phyloP scores from a whole-genome alignment of 192 early-diverging fungal species.

The Oehlia diaphana region DNA sequence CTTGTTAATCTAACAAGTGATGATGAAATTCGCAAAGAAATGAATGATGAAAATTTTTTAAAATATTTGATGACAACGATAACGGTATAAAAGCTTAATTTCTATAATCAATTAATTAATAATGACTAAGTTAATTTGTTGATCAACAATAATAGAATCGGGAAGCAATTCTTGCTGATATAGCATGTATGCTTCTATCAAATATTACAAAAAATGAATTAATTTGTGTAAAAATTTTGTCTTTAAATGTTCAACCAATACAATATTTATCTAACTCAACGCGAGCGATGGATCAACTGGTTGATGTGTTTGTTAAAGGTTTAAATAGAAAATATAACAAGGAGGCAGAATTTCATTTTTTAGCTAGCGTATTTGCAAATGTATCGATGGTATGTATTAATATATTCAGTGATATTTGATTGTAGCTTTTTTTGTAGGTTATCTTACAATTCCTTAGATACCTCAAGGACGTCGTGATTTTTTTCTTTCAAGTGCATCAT shows the following conservation, averaged over 20 bases:
- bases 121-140: not conserved
- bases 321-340: slow-evolving; percentile 78
- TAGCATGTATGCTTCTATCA: slow-evolving; percentile 88
- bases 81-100: slow-evolving; percentile 48
- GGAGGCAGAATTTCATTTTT: slow-evolving; percentile 76
- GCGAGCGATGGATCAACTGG: slow-evolving; percentile 76
- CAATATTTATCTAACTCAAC: slow-evolving; percentile 41
- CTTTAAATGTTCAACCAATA: slow-evolving; percentile 35
- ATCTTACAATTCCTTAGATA: slow-evolving; percentile 34
- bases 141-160: slow-evolving; percentile 51
- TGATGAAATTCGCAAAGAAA: slow-evolving; percentile 51
- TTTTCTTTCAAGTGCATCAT: slow-evolving; percentile 64
- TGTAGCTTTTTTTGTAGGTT: not conserved
- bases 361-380: slow-evolving; percentile 93
- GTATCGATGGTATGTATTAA: slow-evolving; percentile 55
- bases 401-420: not conserved
- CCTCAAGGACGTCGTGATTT: slow-evolving; percentile 68
- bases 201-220: slow-evolving; percentile 80
- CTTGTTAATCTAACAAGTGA: slow-evolving; percentile 87
- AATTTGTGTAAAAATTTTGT: slow-evolving; percentile 58
- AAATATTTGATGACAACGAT: slow-evolving; percentile 68
- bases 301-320: slow-evolving; percentile 87
- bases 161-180: slow-evolving; percentile 70
- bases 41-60: slow-evolving; percentile 74
- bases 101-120: not conserved